These are phyloP conservation scores for Tetrapisispora namnaoensis DNA, from an alignment of 805 yeast genomes.

Conservation along the genomic window DNA sequence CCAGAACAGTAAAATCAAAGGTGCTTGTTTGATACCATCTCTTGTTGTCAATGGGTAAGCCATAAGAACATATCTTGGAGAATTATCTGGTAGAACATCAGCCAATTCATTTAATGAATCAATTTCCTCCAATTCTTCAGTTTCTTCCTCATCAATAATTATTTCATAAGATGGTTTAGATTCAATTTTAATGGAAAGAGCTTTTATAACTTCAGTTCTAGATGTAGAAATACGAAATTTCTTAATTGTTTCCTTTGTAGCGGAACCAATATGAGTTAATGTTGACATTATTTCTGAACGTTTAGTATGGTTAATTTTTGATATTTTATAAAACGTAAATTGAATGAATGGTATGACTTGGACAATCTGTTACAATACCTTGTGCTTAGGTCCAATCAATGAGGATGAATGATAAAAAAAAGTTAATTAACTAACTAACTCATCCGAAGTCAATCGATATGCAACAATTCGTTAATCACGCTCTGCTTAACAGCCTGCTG, in stretches of 20 bases:
- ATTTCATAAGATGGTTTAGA: slow-evolving; percentile 28
- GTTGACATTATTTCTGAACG: slow-evolving; percentile 30
- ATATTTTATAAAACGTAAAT: too few species aligned
- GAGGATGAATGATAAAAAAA: too few species aligned
- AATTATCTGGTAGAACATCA: slow-evolving; percentile 73
- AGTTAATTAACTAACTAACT: too few species aligned
- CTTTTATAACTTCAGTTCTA: slow-evolving; percentile 51
- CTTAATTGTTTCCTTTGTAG: slow-evolving; percentile 48
- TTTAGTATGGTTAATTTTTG: background rate
- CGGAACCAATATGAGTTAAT: slow-evolving; percentile 53
- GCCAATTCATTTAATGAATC: slow-evolving; percentile 45
- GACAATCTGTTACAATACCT: too few species aligned
- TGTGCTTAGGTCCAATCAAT: too few species aligned
- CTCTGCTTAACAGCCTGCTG: too few species aligned
- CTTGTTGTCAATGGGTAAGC: slow-evolving; percentile 61
- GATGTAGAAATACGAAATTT: slow-evolving; percentile 70
- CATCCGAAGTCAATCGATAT: too few species aligned
- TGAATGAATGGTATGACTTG: too few species aligned
- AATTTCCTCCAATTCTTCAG: slow-evolving; percentile 45
- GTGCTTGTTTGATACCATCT: slow-evolving; percentile 68
- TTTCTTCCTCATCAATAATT: slow-evolving; percentile 31
- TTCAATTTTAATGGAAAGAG: slow-evolving; percentile 36
- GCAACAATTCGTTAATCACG: too few species aligned
- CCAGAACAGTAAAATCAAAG: slow-evolving; percentile 77
- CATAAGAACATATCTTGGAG: slow-evolving; percentile 65